Evolutionary conservation across 2,329 filamentous ascomycete species (phyloP), one percentile per base, ranked within the genome.

Genomic region (Talaromyces islandicus): DNA sequence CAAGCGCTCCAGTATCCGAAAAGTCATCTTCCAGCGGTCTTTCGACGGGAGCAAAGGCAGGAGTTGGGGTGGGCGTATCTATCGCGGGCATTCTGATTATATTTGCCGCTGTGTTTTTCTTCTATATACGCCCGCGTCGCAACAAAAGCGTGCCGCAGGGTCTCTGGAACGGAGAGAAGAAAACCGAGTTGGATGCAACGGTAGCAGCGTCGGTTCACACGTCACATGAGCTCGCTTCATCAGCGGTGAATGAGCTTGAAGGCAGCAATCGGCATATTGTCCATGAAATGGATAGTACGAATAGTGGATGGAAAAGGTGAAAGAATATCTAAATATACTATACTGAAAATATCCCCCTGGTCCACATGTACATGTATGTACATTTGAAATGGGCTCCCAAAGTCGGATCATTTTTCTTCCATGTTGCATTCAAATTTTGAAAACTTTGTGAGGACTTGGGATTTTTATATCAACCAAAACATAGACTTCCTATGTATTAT

Each of bases 11-110:
- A 27, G 10, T 52, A 30, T 32, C 56, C 29, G 19, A 35, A 29
- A 17, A 17, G 5, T 48, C 41, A 38, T 38, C 41, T 29, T 52
- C 48, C 21, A 17, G n/a, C 24, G 48, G 48, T 29, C 32, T 55
- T 43, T 55, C 54, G 21, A 55, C 30, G 19, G 57, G 38, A 9
- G 51, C 51, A 21, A 59, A 59, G n/a, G 51, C 57, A 17, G 57
- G 57, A n/a, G 52, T 55, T n/a, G 57, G 50, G 21, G 27, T 59
- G 6, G 57, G 57, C 24, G 54, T 55, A 29, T 32, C 30, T 12
- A 41, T 55, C 21, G 54, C 32, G 2, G 57, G 32, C 5, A 3
- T 55, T 17, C n/a, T 55, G 12, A 17, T 43, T 27, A 55, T 38
- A 25, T 17, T 38, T 7, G 54, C 21, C 9, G 54, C 54, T 24